Evolutionary conservation across 352 stramenopile genomes (phyloP).

Genomic region (Globisporangium yorkense): DNA sequence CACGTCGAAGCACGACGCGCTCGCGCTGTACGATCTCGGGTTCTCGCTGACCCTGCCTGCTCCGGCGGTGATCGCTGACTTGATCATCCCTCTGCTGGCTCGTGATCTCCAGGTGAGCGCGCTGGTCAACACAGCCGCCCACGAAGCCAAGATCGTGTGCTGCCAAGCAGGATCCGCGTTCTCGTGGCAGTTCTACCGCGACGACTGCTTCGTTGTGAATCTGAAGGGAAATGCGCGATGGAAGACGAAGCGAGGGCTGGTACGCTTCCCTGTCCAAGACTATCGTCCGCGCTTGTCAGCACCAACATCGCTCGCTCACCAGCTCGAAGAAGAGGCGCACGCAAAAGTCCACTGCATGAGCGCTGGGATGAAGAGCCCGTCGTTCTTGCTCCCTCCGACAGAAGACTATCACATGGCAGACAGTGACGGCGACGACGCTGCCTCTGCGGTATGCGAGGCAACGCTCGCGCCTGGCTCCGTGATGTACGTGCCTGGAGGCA

Average conservation of each 20-base stretch:
- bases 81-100: constrained; percentile 22
- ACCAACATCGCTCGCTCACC: constrained; percentile 1
- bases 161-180: constrained; percentile 2
- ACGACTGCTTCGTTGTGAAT: constrained; percentile 34
- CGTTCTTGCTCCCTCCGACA: constrained; percentile 9
- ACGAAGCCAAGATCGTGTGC: constrained; percentile 13
- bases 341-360: constrained; percentile 15
- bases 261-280: constrained; percentile 18
- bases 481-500: constrained; percentile 42
- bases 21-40: constrained; percentile 4
- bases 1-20: background rate
- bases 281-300: constrained; percentile 22
- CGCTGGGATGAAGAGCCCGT: background rate
- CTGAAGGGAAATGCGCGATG: constrained; percentile 26
- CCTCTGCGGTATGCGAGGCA: constrained; percentile 5
- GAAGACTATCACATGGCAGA: constrained; percentile 14
- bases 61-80: constrained; percentile 9
- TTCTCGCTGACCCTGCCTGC: constrained; percentile 21
- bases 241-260: constrained; percentile 15
- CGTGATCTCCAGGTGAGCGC: constrained; percentile 24
- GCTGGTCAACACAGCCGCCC: constrained; percentile 3
- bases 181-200: constrained; percentile 38
- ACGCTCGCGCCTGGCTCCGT: constrained; percentile 32
- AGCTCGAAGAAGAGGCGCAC: constrained; percentile 1
- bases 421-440: constrained; percentile 8